Conservation (phyloP, 225 moss, liverwort and hornwort species). For the Straminergon stramineum region DNA sequence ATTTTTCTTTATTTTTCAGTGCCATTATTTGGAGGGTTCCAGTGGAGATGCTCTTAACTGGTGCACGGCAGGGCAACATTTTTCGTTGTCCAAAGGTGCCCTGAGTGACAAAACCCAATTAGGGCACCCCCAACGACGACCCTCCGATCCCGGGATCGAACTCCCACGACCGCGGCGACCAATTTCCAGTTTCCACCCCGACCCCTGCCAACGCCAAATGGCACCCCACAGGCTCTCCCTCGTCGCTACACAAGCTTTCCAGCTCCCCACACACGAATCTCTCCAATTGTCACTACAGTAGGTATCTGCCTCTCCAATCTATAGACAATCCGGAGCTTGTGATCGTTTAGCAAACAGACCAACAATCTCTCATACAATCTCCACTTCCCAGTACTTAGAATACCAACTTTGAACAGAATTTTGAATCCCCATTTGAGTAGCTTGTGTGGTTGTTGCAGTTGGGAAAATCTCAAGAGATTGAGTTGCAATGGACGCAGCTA, state of each 20-base stretch:
- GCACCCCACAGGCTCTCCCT: background rate
- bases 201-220: background rate
- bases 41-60: too few relatives aligned
- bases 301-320: background rate
- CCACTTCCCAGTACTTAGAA: background rate
- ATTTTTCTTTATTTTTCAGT: background rate
- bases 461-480: background rate
- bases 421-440: background rate
- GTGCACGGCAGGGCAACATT: background rate
- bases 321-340: too few relatives aligned
- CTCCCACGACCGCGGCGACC: background rate
- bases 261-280: background rate
- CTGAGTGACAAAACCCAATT: background rate
- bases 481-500: constrained; percentile 18
- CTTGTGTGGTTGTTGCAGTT: background rate
- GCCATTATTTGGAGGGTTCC: background rate
- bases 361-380: background rate
- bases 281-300: background rate
- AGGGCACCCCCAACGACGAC: constrained; percentile 1
- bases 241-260: background rate
- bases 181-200: background rate
- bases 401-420: background rate
- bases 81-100: background rate
- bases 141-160: background rate
- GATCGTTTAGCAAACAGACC: too few relatives aligned